Conservation (phyloP, 1,284 basidiomycete genomes). For the Boletus mariae region DNA sequence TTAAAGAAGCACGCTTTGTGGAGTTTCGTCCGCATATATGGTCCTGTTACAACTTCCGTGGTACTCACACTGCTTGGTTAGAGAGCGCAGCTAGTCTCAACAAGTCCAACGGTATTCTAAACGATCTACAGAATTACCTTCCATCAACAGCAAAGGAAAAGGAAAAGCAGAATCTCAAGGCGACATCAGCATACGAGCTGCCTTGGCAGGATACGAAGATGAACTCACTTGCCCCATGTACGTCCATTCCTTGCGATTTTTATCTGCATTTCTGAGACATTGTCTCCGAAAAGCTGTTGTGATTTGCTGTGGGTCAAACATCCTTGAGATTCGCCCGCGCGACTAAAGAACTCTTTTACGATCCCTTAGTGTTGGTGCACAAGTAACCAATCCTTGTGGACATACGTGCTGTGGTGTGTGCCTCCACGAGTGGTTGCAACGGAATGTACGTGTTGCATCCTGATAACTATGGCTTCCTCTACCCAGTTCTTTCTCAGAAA, state of each 20-base stretch:
- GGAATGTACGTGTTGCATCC: constrained; percentile 34
- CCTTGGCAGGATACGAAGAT: constrained; percentile 43
- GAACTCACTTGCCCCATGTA: constrained; percentile 58
- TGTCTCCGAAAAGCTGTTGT: constrained; percentile 42
- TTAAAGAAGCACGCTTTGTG: background rate
- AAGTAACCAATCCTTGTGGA: constrained; percentile 54
- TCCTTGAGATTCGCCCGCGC: background rate
- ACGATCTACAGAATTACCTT: background rate
- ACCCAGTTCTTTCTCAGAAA: constrained; percentile 28
- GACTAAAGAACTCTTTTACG: constrained; percentile 2
- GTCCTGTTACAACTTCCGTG: background rate
- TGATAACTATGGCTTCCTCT: background rate
- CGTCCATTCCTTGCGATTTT: constrained; percentile 19
- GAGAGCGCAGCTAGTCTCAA: background rate
- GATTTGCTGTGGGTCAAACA: constrained; percentile 46
- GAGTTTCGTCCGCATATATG: background rate
- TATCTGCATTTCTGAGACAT: constrained; percentile 1
- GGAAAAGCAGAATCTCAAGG: constrained; percentile 16
- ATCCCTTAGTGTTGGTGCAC: constrained; percentile 43
- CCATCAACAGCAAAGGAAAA: constrained; percentile 25
- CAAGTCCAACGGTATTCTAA: constrained; percentile 1
- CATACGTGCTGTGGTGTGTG: constrained; percentile 56
- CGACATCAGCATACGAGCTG: constrained; percentile 9
- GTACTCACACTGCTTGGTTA: constrained; percentile 9
- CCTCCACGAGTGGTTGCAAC: constrained; percentile 45